A percentile compares a stretch with the other conserved stretches of the same genome.
phyloP scores from a whole-genome alignment of 352 stramenopile species.

The Pythium rishiriense region DNA sequence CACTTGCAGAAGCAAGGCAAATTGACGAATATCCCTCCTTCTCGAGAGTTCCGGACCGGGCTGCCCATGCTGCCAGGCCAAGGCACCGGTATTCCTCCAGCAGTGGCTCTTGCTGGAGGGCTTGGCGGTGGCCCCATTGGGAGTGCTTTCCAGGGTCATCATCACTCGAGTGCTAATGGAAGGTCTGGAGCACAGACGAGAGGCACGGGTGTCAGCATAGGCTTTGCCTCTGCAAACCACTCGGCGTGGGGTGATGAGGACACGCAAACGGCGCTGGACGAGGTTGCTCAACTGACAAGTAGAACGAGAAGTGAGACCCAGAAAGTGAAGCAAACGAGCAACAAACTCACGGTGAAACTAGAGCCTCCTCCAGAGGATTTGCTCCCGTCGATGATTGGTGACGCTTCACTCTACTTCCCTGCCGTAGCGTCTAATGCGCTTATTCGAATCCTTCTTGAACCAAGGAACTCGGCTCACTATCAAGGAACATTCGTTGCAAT shows the following conservation, averaged over 20 bases:
- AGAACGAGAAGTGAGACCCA: conserved; percentile 56
- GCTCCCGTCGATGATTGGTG: conserved; percentile 77
- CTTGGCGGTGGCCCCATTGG: conserved; percentile 15
- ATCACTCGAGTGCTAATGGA: background rate
- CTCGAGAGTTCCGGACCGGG: conserved; percentile 67
- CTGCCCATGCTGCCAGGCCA: conserved; percentile 31
- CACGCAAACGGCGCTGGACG: conserved; percentile 30
- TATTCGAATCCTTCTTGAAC: conserved; percentile 97
- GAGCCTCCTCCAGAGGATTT: conserved; percentile 73
- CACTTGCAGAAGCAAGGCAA: conserved; percentile 82
- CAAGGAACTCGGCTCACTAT: conserved; percentile 96
- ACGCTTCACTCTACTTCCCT: conserved; percentile 95
- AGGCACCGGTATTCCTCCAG: conserved; percentile 12
- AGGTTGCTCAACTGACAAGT: conserved; percentile 50
- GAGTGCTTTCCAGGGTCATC: conserved; percentile 7
- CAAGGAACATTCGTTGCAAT: conserved; percentile 97
- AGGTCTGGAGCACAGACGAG: background rate
- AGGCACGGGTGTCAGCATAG: conserved; percentile 26
- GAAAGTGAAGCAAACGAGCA: conserved; percentile 75
- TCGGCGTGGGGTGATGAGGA: conserved; percentile 44
- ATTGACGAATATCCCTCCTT: conserved; percentile 55
- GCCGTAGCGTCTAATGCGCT: conserved; percentile 96
- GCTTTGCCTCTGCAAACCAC: conserved; percentile 17
- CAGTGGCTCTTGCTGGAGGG: conserved; percentile 19
- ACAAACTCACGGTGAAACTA: conserved; percentile 61